These are phyloP conservation scores for Talinum fruticosum DNA, from an alignment of 148 eudicot species.

Conservation along the genomic window DNA sequence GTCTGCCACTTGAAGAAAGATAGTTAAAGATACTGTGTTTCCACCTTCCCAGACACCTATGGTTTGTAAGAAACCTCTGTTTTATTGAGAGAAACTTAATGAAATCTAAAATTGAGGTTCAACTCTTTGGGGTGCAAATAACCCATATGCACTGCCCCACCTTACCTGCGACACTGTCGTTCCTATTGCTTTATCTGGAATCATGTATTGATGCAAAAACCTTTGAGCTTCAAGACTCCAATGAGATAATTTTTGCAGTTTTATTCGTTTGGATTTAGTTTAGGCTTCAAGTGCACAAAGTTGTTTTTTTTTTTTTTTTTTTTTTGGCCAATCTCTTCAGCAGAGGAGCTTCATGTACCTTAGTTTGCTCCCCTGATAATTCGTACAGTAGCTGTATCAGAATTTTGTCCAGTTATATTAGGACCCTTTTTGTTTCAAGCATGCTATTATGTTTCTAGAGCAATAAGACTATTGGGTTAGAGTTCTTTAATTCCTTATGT, in stretches of 20 bases:
- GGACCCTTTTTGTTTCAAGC: background rate
- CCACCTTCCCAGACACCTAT: background rate
- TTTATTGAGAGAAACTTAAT: background rate
- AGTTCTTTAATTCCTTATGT: constrained; percentile 1
- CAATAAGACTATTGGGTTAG: background rate
- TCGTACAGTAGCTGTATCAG: background rate
- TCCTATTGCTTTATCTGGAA: background rate
- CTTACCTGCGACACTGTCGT: background rate
- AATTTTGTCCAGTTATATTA: background rate
- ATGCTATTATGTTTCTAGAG: constrained; percentile 1
- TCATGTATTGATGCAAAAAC: background rate
- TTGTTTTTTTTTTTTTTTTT: background rate
- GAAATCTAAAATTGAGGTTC: background rate
- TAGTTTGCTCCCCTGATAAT: background rate
- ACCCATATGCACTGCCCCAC: background rate
- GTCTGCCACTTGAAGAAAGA: background rate
- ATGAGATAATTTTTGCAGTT: background rate
- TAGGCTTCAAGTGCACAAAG: background rate
- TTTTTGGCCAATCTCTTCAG: background rate
- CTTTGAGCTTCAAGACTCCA: background rate
- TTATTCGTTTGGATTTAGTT: background rate
- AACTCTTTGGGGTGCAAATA: background rate
- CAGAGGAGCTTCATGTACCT: background rate
- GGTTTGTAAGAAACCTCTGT: background rate
- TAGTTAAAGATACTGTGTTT: background rate